Percentiles rank a stretch among this genome's conserved stretches.
Conservation (phyloP, 148 eudicot genomes). For the Heliosperma pusillum region DNA sequence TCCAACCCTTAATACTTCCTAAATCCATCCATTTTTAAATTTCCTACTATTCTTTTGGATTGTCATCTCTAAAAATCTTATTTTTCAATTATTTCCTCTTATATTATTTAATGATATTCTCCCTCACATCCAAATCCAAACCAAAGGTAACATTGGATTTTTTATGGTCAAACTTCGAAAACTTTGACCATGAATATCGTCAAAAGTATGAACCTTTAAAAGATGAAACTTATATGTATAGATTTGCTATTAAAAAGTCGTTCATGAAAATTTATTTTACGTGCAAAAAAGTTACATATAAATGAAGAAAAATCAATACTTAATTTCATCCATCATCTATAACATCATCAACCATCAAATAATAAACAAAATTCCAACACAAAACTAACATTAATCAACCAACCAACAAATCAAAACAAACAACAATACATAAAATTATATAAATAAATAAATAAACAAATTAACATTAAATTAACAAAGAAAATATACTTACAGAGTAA, state of each 20-base stretch:
- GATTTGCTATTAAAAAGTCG: too few relatives aligned
- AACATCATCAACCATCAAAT: conserved; percentile 7
- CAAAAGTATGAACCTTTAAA: too few relatives aligned
- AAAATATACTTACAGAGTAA: not conserved
- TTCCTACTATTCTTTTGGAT: not conserved
- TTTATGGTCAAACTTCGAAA: too few relatives aligned
- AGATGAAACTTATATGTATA: too few relatives aligned
- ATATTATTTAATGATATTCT: too few relatives aligned
- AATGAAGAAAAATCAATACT: not conserved
- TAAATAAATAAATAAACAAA: not conserved
- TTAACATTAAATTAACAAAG: not conserved
- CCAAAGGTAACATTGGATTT: too few relatives aligned
- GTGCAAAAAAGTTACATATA: too few relatives aligned
- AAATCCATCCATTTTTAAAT: not conserved
- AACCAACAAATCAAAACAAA: not conserved
- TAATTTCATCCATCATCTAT: conserved; percentile 8
- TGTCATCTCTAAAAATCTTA: too few relatives aligned
- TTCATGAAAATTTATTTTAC: too few relatives aligned
- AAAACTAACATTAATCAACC: not conserved
- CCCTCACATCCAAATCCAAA: too few relatives aligned
- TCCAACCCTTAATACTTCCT: not conserved
- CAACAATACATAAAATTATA: not conserved
- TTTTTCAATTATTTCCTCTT: too few relatives aligned
- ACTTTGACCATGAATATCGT: too few relatives aligned
- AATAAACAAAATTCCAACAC: conserved; percentile 8